These are phyloP conservation scores for Chimonanthus salicifolius DNA, from an alignment of 164 flowering plant genomes.

Conservation along the genomic window DNA sequence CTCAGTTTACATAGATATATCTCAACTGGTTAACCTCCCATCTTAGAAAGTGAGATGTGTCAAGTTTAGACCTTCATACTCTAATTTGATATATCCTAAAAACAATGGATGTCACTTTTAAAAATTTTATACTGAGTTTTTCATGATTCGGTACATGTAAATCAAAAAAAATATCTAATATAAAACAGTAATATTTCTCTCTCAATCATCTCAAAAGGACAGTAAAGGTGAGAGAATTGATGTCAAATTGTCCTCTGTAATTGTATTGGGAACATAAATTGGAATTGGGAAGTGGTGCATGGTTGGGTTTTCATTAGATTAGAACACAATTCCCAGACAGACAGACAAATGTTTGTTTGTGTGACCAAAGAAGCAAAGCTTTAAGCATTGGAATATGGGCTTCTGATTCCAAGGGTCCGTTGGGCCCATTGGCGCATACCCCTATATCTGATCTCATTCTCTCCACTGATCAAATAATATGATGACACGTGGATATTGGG, in stretches of 20 bases:
- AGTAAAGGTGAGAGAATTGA: too few species aligned
- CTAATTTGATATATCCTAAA: too few species aligned
- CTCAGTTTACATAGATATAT: too few species aligned
- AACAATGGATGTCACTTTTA: too few species aligned
- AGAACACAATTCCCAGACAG: not conserved
- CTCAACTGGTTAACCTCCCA: too few species aligned
- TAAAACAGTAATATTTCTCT: too few species aligned
- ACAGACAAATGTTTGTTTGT: not conserved
- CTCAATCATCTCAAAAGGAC: not conserved
- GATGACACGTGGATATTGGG: not conserved
- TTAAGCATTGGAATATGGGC: slow-evolving; percentile 5
- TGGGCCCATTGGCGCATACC: not conserved
- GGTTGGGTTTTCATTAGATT: not conserved
- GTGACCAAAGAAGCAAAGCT: not conserved
- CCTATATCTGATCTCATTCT: slow-evolving; percentile 3
- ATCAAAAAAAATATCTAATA: too few species aligned
- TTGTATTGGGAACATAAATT: too few species aligned
- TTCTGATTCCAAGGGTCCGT: not conserved
- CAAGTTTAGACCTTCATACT: too few species aligned
- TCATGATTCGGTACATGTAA: too few species aligned
- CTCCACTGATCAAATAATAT: not conserved
- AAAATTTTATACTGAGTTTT: too few species aligned
- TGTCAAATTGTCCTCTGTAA: too few species aligned
- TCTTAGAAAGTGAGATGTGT: not conserved
- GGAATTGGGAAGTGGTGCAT: not conserved